phyloP scores from a whole-genome alignment of 129 eudicot genomes.

The Deinandra increscens region DNA sequence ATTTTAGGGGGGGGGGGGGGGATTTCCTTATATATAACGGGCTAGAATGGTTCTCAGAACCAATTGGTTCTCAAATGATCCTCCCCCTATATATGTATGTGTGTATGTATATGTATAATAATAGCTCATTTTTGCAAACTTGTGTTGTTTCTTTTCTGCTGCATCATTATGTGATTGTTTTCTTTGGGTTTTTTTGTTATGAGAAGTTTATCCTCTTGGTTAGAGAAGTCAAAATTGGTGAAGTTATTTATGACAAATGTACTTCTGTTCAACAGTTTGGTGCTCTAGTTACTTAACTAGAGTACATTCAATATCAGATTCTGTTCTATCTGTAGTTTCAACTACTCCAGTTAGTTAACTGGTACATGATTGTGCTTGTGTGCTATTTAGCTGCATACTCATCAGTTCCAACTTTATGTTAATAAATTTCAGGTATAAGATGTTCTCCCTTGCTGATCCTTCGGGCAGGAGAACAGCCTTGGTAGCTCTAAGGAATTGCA shows the following conservation, averaged over 20 bases:
- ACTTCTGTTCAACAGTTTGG: neutral
- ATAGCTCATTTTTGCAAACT: neutral
- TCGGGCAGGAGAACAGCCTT: slow-evolving; percentile 85
- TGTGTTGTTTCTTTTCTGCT: neutral
- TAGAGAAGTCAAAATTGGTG: neutral
- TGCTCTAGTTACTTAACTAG: neutral
- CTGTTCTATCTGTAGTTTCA: neutral
- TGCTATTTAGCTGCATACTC: neutral
- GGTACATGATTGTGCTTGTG: slow-evolving; percentile 7
- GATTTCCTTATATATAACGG: too few relatives aligned
- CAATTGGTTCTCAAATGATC: too few relatives aligned
- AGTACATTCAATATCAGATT: neutral
- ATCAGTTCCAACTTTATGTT: slow-evolving; percentile 1
- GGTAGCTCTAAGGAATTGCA: slow-evolving; percentile 91
- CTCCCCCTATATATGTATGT: too few relatives aligned
- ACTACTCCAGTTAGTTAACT: neutral
- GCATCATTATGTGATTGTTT: neutral
- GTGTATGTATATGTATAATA: too few relatives aligned
- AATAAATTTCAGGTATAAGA: slow-evolving; percentile 57
- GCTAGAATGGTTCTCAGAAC: too few relatives aligned
- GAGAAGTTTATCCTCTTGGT: neutral
- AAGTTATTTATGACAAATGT: neutral
- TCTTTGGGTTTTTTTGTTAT: neutral
- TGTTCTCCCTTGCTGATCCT: slow-evolving; percentile 88
- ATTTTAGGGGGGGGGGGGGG: too few relatives aligned